Conservation (phyloP, 495 filamentous ascomycete genomes). For the Aspergillus taichungensis region DNA sequence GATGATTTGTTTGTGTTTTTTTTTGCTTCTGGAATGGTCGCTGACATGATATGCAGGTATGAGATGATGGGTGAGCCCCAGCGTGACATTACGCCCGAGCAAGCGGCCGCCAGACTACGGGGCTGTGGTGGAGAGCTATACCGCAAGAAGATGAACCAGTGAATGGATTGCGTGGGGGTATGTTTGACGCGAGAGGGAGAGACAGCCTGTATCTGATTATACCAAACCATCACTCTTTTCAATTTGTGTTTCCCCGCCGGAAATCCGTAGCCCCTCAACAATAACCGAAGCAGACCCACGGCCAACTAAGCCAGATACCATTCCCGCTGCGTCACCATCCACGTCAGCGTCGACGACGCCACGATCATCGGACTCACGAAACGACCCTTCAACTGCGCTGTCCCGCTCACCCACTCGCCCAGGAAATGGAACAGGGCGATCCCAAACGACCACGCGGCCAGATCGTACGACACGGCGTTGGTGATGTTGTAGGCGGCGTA, state of each 20-base stretch:
- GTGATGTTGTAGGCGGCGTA: constrained; percentile 82
- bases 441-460: constrained; percentile 70
- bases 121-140: constrained; percentile 75
- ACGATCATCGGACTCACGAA: constrained; percentile 66
- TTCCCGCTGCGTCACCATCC: constrained; percentile 68
- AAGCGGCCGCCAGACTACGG: constrained; percentile 73
- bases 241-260: too few relatives aligned
- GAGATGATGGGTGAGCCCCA: constrained; percentile 96
- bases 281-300: constrained; percentile 16
- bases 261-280: neutral
- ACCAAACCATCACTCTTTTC: too few relatives aligned
- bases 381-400: constrained; percentile 56
- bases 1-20: neutral
- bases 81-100: constrained; percentile 94
- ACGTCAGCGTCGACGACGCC: constrained; percentile 56
- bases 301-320: constrained; percentile 21
- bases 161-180: neutral
- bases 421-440: constrained; percentile 76
- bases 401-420: constrained; percentile 68
- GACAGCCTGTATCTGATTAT: neutral
- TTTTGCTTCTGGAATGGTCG: neutral
- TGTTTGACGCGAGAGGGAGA: neutral
- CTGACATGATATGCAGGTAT: constrained; percentile 44
- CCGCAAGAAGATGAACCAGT: constrained; percentile 50
- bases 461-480: constrained; percentile 60